Conservation (phyloP, 768 basidiomycete species). For the Termitomyces sp. region DNA sequence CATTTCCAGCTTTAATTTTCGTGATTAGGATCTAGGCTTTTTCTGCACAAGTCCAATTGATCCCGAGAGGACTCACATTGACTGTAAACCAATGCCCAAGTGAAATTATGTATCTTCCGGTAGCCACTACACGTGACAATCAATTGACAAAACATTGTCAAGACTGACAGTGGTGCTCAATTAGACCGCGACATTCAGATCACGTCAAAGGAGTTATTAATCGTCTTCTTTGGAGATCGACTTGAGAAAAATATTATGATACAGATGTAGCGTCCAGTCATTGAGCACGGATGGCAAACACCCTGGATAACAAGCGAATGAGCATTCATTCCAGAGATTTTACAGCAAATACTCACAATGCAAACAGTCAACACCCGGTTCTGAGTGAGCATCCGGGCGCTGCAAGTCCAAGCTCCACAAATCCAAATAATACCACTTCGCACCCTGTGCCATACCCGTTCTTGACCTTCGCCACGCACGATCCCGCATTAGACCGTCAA, state of each 20-base stretch:
- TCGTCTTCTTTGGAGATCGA: conserved; percentile 5
- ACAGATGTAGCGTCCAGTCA: conserved; percentile 20
- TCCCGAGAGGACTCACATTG: conserved; percentile 59
- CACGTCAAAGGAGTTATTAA: not conserved
- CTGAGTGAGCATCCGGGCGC: conserved; percentile 22
- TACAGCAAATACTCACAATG: conserved; percentile 18
- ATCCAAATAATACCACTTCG: conserved; percentile 22
- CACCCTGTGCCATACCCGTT: conserved; percentile 6
- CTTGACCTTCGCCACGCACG: conserved; percentile 11
- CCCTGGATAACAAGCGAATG: conserved; percentile 8
- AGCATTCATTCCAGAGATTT: not conserved
- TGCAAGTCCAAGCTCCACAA: conserved; percentile 21
- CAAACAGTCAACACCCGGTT: conserved; percentile 22
- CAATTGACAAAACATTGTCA: not conserved
- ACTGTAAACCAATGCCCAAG: conserved; percentile 61
- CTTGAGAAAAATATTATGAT: conserved; percentile 15
- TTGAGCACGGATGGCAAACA: conserved; percentile 19
- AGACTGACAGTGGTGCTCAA: not conserved
- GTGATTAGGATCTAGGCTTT: conserved; percentile 52
- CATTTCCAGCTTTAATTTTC: not conserved
- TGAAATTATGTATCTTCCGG: not conserved
- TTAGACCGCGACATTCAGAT: not conserved
- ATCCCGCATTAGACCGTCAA: conserved; percentile 13
- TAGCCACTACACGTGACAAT: not conserved
- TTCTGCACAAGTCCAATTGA: conserved; percentile 67